These are phyloP conservation scores for Sarcocystis neurona DNA, from an alignment of 169 alveolate species.

Conservation along the genomic window DNA sequence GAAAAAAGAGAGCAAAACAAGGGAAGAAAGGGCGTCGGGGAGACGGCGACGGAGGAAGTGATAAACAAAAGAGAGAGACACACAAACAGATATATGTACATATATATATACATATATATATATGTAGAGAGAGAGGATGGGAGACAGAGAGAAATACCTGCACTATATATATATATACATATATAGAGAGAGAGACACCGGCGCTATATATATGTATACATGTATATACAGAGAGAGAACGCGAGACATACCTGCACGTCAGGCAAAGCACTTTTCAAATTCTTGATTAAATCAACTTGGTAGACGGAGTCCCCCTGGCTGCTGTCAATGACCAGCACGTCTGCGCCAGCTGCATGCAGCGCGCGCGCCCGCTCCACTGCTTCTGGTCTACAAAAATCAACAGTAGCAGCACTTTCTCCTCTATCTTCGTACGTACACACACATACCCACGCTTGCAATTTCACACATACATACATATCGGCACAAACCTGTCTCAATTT, in stretches of 20 bases:
- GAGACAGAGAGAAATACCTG: background rate
- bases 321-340: constrained; percentile 88
- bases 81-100: background rate
- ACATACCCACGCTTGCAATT: background rate
- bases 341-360: constrained; percentile 76
- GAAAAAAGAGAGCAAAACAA: too few species aligned
- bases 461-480: background rate
- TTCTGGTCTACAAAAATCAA: constrained; percentile 52
- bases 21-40: too few species aligned
- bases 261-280: constrained; percentile 83
- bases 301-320: constrained; percentile 92
- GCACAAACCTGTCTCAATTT: too few species aligned
- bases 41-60: too few species aligned
- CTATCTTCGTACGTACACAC: background rate
- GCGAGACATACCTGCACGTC: constrained; percentile 65
- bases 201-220: too few species aligned
- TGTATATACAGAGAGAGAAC: background rate
- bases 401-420: background rate
- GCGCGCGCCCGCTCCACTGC: constrained; percentile 69
- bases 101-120: background rate
- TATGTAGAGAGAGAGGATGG: background rate
- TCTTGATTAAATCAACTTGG: constrained; percentile 85
- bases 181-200: too few species aligned
- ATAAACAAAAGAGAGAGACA: too few species aligned
- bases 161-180: background rate